Conservation (phyloP, 257 asterid genomes). For the Coffea eugenioides region DNA sequence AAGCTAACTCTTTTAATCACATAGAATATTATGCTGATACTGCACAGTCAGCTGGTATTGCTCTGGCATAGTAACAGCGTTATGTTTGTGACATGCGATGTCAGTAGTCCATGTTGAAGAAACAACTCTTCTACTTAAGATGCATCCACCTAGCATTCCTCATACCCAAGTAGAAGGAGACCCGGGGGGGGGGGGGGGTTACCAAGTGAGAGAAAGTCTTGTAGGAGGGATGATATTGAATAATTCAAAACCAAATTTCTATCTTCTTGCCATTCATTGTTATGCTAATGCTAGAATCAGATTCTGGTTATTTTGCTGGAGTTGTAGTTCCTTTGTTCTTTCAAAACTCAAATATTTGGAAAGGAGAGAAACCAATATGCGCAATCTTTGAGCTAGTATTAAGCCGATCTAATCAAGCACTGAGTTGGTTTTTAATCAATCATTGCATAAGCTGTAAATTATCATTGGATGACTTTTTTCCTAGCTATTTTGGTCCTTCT, state of each 20-base stretch:
- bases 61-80: neutral
- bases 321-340: neutral
- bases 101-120: neutral
- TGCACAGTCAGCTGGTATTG: neutral
- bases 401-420: neutral
- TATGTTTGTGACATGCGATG: neutral
- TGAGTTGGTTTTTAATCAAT: neutral
- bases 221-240: neutral
- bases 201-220: neutral
- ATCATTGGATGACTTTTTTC: neutral
- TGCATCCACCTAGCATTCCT: neutral
- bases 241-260: neutral
- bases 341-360: neutral
- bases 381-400: neutral
- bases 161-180: neutral
- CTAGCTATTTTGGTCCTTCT: neutral
- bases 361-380: neutral
- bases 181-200: neutral
- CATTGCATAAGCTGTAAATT: neutral
- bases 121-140: neutral
- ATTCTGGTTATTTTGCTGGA: neutral
- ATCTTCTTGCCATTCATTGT: neutral
- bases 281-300: neutral
- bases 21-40: neutral
- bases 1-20: neutral